Conservation (phyloP, 352 stramenopile genomes). For the Phytopythium cucurbitacearum region DNA sequence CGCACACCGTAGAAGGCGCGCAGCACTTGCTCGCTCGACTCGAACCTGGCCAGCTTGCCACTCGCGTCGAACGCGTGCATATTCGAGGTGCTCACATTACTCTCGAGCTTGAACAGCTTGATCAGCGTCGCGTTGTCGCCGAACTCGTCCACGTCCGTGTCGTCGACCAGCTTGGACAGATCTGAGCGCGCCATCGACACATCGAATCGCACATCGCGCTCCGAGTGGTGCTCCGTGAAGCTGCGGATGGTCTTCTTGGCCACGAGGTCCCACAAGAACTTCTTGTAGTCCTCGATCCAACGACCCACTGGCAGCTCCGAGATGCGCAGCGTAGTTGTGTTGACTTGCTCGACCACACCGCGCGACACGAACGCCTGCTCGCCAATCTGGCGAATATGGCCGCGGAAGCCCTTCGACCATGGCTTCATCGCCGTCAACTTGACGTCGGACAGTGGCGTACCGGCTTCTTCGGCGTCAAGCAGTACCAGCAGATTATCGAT, state of each 20-base stretch:
- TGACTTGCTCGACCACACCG: constrained; percentile 64
- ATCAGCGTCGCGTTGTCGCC: constrained; percentile 48
- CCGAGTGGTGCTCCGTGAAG: constrained; percentile 98
- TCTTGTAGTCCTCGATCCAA: constrained; percentile 99
- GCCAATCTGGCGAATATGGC: constrained; percentile 75
- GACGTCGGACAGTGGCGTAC: constrained; percentile 23
- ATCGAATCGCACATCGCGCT: constrained; percentile 84
- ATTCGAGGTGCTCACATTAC: constrained; percentile 94
- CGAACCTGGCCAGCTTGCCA: constrained; percentile 91
- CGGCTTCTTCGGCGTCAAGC: constrained; percentile 58
- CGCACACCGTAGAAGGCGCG: constrained; percentile 93
- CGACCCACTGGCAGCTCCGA: constrained; percentile 95
- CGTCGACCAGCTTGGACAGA: constrained; percentile 66
- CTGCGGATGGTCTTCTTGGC: constrained; percentile 77
- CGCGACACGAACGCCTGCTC: constrained; percentile 73
- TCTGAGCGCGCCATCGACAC: constrained; percentile 70
- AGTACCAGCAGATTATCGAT: constrained; percentile 93
- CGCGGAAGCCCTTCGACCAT: constrained; percentile 95
- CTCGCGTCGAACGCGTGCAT: constrained; percentile 96
- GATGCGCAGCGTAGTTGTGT: constrained; percentile 94
- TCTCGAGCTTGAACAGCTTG: constrained; percentile 94
- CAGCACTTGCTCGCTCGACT: constrained; percentile 88
- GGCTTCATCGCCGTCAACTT: constrained; percentile 84
- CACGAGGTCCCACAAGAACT: constrained; percentile 92
- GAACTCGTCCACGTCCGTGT: constrained; percentile 25